Evolutionary conservation across 306 rosid species (phyloP), one percentile per base, ranked within the genome.

Genomic region (Cucurbita maxima): DNA sequence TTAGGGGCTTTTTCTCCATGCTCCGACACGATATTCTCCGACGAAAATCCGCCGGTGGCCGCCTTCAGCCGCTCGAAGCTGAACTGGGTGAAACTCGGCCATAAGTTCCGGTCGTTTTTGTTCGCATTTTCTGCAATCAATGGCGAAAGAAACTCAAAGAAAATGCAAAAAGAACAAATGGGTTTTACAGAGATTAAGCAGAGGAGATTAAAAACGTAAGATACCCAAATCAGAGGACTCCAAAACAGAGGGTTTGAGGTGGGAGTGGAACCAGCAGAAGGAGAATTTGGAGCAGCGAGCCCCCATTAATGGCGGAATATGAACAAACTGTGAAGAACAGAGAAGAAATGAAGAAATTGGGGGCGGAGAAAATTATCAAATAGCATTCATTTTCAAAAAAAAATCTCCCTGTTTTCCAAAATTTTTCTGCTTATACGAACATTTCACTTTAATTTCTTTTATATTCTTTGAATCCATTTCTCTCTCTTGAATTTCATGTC

Each of bases 1-100:
- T 92, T 92, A 11, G 97, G 97, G 78, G 97, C 97, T 81, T 89
- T 92, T 72, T 88, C 90, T 19, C 97, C 97, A 78, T 92, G 97
- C 85, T 92, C 97, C 51, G 96, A 92, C 9, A 92, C 97, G 30
- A 92, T 83, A 82, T 86, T 92, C 14, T 92, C 97, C 14, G 92
- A 76, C 9, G 90, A 84, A 66, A 92, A 92, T 6, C 92, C 92
- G 37, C 72, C 45, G 61, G 97, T 88, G 36, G 95, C 92, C 58
- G 64, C 79, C 55, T 88, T 92, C 69, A 92, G 87, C 66, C 84
- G 87, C 78, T 92, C 96, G 73, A 85, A 77, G 72, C 84, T 88
- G 82, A 86, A 92, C 89, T 92, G 95, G 62, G 78, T 45, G 84
- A 88, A 89, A 82, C 80, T 81, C 11, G 89, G 89, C 84, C 90